These are phyloP conservation scores for Arthrobotrys sphaeroides DNA, from an alignment of 2,329 filamentous ascomycete species.

Conservation along the genomic window DNA sequence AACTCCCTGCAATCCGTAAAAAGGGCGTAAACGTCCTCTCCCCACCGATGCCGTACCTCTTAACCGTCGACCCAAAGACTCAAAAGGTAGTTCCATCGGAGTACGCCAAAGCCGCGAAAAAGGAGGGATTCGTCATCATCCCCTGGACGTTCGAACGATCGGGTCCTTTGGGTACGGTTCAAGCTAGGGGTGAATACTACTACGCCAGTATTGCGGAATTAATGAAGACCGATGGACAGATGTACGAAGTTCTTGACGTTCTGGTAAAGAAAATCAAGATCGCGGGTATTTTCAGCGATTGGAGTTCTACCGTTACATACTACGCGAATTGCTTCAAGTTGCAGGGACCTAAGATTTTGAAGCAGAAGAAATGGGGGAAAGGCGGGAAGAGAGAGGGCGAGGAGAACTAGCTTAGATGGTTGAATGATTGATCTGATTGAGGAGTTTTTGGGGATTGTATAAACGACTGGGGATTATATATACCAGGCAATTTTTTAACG, in stretches of 20 bases:
- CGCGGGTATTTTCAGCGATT: constrained; percentile 73
- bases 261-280: constrained; percentile 71
- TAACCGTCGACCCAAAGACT: constrained; percentile 64
- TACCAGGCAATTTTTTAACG: neutral
- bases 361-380: constrained; percentile 50
- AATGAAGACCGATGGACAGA: constrained; percentile 72
- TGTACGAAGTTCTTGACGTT: constrained; percentile 73
- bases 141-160: constrained; percentile 76
- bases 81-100: constrained; percentile 70
- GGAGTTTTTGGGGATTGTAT: neutral
- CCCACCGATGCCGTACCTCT: constrained; percentile 72
- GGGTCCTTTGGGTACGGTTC: constrained; percentile 68
- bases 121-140: constrained; percentile 72
- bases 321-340: constrained; percentile 75
- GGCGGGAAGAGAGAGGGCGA: constrained; percentile 32
- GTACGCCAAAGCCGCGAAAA: constrained; percentile 71
- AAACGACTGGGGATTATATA: neutral
- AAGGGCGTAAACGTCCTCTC: constrained; percentile 72
- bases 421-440: neutral
- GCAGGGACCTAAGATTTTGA: constrained; percentile 38
- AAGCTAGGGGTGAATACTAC: constrained; percentile 68
- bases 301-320: constrained; percentile 74
- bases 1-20: constrained; percentile 67
- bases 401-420: constrained; percentile 3
- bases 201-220: constrained; percentile 65